These are phyloP conservation scores for Phytomonas sp. DNA, from an alignment of 208 protist genomes.

Conservation along the genomic window DNA sequence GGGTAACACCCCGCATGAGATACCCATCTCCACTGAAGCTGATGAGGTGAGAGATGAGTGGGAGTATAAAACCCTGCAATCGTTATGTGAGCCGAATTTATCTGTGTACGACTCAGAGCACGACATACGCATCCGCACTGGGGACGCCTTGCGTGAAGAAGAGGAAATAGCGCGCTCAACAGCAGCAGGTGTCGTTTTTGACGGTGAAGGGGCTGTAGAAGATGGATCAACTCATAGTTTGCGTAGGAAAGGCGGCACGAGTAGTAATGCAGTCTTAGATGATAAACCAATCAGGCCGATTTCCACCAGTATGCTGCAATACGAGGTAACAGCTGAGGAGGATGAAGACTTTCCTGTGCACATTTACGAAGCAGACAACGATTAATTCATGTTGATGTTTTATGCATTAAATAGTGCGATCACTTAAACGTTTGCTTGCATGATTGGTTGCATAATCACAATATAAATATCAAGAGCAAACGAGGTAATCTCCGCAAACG, in stretches of 20 bases:
- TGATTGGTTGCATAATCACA: not conserved
- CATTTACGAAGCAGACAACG: not conserved
- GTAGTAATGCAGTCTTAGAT: not conserved
- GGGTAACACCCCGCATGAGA: slow-evolving; percentile 15
- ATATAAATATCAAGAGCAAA: not conserved
- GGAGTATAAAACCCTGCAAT: slow-evolving; percentile 24
- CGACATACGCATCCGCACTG: slow-evolving; percentile 60
- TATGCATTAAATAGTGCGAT: not conserved
- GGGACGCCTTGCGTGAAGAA: slow-evolving; percentile 33
- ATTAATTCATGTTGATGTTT: not conserved
- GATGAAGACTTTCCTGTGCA: not conserved
- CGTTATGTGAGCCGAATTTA: slow-evolving; percentile 50
- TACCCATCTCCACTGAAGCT: not conserved
- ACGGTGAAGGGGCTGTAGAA: slow-evolving; percentile 11
- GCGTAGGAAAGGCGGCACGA: not conserved
- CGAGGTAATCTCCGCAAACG: not conserved
- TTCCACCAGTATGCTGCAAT: not conserved
- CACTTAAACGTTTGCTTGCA: not conserved
- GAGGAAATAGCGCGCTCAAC: slow-evolving; percentile 13
- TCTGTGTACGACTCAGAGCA: slow-evolving; percentile 59
- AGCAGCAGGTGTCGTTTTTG: slow-evolving; percentile 6
- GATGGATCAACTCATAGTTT: not conserved
- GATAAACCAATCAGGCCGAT: not conserved
- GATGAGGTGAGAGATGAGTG: slow-evolving; percentile 12
- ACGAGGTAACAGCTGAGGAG: not conserved